Base-by-base conservation (phyloP, 192 early-diverging fungal genomes). In the Podila horticola region DNA sequence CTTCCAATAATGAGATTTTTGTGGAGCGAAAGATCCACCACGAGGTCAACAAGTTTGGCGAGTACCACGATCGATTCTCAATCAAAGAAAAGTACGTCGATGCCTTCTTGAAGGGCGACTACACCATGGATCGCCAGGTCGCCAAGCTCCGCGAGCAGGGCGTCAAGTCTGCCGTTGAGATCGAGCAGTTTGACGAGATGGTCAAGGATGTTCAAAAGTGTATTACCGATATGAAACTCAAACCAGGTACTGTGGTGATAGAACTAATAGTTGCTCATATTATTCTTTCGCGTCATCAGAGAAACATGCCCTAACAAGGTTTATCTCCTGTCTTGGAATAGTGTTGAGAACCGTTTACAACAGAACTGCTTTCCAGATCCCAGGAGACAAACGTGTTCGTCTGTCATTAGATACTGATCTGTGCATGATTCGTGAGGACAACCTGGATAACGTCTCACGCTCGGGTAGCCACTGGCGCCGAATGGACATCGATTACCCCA, bases 281-380 rank as follows among this genome's bases (percentile, higher is more conserved):
- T 33, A 9, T 66, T 36, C 29, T 28, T 22, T 58, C 12, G 28
- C 15, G 11, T 36, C 17, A 24, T 22, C 28, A 15, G 50, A 45
- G 15, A n/a, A 28, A 55, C 29, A 15, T 22, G 13, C 12, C 29
- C 31, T 51, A 52, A 58, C 74, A 41, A 36, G 41, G 65, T 38
- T 55, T 33, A 57, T 52, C 34, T 63, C 22, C 29, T 26, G 17
- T 15, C 67, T 59, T 65, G 22, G 19, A 20, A 30, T 66, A 89
- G 88, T 94, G 6, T 83, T 97, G 72, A 90, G 98, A 58, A 94
- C 96, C 1, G 95, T 96, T 71, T 98, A 98, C 87, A 97, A 98
- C 84, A 93, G 98, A 67, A 98, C 96, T 15, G 97, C 98, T 11
- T 99, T 99, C 87, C 98, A 99, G 83, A 86, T 98, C 28, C 98